Percentiles rank a stretch among this genome's conserved stretches.
phyloP scores from a whole-genome alignment of 2,329 filamentous ascomycete genomes.

The Microsporum canis region DNA sequence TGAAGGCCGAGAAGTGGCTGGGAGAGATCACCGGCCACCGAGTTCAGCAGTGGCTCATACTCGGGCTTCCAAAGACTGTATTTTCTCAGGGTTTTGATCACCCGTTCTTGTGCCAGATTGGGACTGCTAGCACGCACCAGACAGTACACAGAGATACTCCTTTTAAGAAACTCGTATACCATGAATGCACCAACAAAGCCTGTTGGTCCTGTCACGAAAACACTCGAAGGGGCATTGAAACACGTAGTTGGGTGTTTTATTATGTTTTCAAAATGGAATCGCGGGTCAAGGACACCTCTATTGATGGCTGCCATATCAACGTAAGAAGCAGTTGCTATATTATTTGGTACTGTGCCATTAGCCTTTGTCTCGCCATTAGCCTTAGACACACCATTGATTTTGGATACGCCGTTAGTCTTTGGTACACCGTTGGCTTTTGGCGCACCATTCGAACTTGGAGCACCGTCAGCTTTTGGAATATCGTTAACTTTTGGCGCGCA shows the following conservation, averaged over 20 bases:
- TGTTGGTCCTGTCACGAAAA: conserved; percentile 1
- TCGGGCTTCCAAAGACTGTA: background rate
- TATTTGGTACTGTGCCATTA: background rate
- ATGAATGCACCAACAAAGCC: conserved; percentile 4
- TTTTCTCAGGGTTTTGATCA: background rate
- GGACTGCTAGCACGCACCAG: background rate
- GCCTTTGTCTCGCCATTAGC: background rate
- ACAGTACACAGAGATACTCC: background rate
- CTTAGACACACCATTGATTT: background rate
- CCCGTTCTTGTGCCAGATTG: background rate
- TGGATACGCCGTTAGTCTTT: background rate
- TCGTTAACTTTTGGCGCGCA: background rate
- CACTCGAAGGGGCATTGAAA: background rate
- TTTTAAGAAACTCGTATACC: background rate
- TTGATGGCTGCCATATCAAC: background rate
- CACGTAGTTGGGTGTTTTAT: background rate
- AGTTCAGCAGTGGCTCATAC: background rate
- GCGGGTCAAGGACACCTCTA: background rate
- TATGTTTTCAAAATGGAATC: background rate
- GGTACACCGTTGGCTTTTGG: background rate
- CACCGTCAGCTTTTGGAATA: too few relatives aligned
- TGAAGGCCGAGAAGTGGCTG: background rate
- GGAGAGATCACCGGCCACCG: background rate
- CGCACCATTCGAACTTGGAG: background rate
- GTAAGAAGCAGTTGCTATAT: background rate